Base-by-base conservation (phyloP, 441 rosid species). In the Syzygium malaccense region DNA sequence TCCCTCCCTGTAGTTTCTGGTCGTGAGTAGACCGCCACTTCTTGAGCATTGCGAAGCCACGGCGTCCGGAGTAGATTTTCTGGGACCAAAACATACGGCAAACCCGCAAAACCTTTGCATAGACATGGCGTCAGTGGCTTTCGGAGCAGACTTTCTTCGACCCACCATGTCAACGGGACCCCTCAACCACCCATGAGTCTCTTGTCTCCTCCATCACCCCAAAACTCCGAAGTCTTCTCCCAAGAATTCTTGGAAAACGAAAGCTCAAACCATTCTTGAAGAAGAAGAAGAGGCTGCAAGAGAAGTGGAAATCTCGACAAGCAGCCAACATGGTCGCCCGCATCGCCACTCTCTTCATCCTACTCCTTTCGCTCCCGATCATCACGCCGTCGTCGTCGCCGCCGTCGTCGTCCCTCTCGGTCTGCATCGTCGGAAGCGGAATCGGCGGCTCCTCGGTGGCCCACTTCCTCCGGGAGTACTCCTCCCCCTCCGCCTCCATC, bases 371-470 rank as follows among this genome's bases (percentile, higher is more conserved):
- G 20, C 89, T 90, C 53, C 87, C 92, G 15, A 41, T 78, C 68
- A 66, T 15, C 85, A 57, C 90, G 32, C 14, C 68, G 68, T 58
- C 64, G 48, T 54, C 32, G 30, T 86, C 48, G 48, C 32, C 86
- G 15, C 54, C 48, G 48, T 32, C 86, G 15, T 56, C 89, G 51
- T 49, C 87, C 49, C 87, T 88, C 92, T 53, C 90, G 56, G 87
- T 96, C 53, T 97, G 99, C 91, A 94, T 97, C 87, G 60, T 97
- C 80, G 99, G 99, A 79, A 88, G 94, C 88, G 99, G 99, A 17
- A 96, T 97, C 88, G 96, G 92, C 68, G 99, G 99, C 90, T 94
- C 99, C 85, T 96, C 99, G 48, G 92, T 95, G 4, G 95, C 99
- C 89, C 96, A 97, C 92, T 97, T 96, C 94, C 94, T 97, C 90